These are phyloP conservation scores for Colletotrichum lindemuthianum DNA, from an alignment of 2,329 filamentous ascomycete genomes.

Conservation along the genomic window DNA sequence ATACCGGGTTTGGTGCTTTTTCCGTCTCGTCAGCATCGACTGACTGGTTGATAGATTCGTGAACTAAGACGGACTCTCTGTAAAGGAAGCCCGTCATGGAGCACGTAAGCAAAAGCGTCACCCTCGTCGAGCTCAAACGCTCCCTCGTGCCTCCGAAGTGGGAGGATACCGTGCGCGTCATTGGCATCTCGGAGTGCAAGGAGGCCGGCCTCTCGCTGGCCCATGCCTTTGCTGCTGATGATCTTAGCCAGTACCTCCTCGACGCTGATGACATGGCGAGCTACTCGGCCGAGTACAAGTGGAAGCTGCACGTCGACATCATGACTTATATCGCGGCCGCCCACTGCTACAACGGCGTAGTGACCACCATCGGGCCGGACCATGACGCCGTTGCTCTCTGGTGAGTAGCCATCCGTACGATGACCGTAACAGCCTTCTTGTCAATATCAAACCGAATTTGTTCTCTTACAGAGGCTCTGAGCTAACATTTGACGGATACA, in stretches of 20 bases:
- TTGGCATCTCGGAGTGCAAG: conserved; percentile 74
- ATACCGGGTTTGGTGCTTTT: background rate
- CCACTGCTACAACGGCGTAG: conserved; percentile 78
- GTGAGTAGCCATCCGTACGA: conserved; percentile 57
- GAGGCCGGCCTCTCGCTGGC: conserved; percentile 78
- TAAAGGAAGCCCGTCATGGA: conserved; percentile 44
- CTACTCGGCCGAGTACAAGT: conserved; percentile 74
- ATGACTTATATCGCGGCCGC: conserved; percentile 82
- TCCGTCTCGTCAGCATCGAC: background rate
- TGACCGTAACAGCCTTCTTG: background rate
- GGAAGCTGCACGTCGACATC: conserved; percentile 80
- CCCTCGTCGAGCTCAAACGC: conserved; percentile 38
- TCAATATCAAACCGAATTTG: too few relatives aligned
- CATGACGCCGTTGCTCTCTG: conserved; percentile 84
- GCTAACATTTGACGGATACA: conserved; percentile 32
- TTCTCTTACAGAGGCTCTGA: background rate
- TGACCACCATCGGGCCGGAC: conserved; percentile 78
- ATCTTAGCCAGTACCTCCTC: conserved; percentile 79
- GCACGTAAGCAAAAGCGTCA: conserved; percentile 39
- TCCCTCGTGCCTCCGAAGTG: conserved; percentile 64
- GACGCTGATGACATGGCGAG: conserved; percentile 74
- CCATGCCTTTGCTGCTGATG: conserved; percentile 80
- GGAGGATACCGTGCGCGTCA: conserved; percentile 68
- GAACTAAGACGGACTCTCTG: conserved; percentile 29
- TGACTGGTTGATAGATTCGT: conserved; percentile 20